Evolutionary conservation across 2,329 filamentous ascomycete genomes (phyloP), one percentile per base, ranked within the genome.

Genomic region (Curvularia sp.): DNA sequence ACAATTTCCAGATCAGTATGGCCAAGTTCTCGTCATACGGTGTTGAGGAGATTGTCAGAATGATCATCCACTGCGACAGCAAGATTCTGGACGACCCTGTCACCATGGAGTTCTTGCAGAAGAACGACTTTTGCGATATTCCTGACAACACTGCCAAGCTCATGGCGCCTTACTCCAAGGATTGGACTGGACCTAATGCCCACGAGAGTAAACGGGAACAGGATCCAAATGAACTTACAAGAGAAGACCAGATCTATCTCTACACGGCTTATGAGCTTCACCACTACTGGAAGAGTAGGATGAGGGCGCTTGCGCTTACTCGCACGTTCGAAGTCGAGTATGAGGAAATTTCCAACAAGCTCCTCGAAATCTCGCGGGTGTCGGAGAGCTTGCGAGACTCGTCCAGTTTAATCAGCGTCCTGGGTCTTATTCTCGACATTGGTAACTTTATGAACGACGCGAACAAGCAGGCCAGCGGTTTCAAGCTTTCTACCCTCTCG

Each of bases 361-460:
- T 98, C 60, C 89, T 89, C 65, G 88, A 95, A 61, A 88, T 99
- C n/a, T 90, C 96, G 35, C 82, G 82, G 30, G 93, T 97, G 8
- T 94, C 93, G 4, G 94, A 98, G 79, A 91, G 92, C 9, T 81
- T 99, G 54, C 87, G 94, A 48, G 93, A 96, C 74, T 97, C 93
- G 1, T 92, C 96, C 26, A 90, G 92, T 26, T 81, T 99, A 70
- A 97, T 98, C 89, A 97, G 96, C 66, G 93, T 99, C 47, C 86
- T 99, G 56, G 93, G 94, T 58, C 85, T 98, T 62, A 99, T 99
- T 78, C 83, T 99, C 70, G 94, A 97, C 77, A 97, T 99, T 73
- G 95, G 95, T 78, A 99, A 99, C 79, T 99, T 97, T 84, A 99
- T 99, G 95, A 99, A 99, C 82, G 95, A 98, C 75, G 90, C 93